Evolutionary conservation across 805 yeast species (phyloP), one percentile per base, ranked within the genome.

Genomic region (Teunomyces pallodes): DNA sequence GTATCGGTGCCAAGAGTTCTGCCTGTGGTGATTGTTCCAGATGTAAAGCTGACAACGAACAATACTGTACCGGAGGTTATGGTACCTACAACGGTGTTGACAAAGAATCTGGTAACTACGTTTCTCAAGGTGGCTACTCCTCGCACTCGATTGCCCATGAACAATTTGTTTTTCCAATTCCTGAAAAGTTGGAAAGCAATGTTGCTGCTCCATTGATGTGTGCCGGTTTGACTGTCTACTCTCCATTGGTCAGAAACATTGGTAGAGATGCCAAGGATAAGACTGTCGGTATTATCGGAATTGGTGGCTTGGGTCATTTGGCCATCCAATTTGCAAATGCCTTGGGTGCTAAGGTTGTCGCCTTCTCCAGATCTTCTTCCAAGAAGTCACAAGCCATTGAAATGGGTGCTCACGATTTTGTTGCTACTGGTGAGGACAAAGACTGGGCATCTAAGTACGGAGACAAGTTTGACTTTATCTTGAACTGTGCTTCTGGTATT

Each of bases 181-280:
- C 92, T 40, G 67, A 64, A 8, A 49, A 20, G 36, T 50, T 64
- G 55, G 71, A 77, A 32, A 70, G 80, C 40, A 79, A 74, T 31
- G 68, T 73, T 26, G 88, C 82, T 27, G 90, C 90, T 3, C 90
- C 91, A 45, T 69, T 86, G 68, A 67, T 85, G 70, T 86, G 92
- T 72, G 92, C 89, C 47, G 92, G 92, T 47, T 70, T 84, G 61
- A 86, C 92, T 9, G 83, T 81, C 10, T 86, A 70, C 69, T 78
- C 87, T 6, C 92, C 92, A 47, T 65, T 86, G 55, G 70, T 77
- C 49, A 74, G 84, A 64, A 67, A 53, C 50, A 40, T 53, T 9
- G 57, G 59, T 10, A 42, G 45, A 28, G 68, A 69, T n/a, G 76
- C 74, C 32, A 72, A 69, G 56, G 81, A 81, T 45, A 71, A 70